These are phyloP conservation scores for Monotropa hypopitys DNA, from an alignment of 179 eudicot species.

Conservation along the genomic window DNA sequence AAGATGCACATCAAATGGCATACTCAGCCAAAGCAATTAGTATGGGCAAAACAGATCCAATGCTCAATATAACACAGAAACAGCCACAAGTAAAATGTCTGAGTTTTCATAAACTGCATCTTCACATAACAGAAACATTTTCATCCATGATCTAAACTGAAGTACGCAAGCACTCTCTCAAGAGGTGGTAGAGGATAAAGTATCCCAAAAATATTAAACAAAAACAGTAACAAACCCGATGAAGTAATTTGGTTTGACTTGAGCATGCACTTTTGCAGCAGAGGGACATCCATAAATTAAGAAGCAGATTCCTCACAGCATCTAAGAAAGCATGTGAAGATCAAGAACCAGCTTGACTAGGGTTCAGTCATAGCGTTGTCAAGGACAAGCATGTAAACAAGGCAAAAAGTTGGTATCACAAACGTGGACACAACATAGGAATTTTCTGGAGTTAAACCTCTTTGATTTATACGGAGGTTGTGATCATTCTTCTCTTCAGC, in stretches of 20 bases:
- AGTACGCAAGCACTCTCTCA: neutral
- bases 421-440: neutral
- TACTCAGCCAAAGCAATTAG: neutral
- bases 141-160: neutral
- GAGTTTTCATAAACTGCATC: neutral
- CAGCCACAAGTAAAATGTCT: neutral
- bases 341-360: neutral
- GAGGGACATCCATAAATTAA: neutral
- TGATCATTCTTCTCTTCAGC: neutral
- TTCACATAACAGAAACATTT: neutral
- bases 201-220: neutral
- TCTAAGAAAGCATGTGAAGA: neutral
- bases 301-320: neutral
- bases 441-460: neutral
- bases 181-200: neutral
- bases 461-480: neutral
- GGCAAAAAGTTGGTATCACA: neutral
- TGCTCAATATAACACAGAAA: neutral
- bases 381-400: neutral
- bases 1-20: neutral
- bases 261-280: neutral
- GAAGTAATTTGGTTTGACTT: neutral
- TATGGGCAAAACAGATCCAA: neutral
- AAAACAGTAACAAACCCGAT: neutral
- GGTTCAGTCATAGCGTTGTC: neutral